Percentiles rank a stretch among this genome's conserved stretches.
Conservation (phyloP, 495 filamentous ascomycete species). For the Daldinia concentrica region DNA sequence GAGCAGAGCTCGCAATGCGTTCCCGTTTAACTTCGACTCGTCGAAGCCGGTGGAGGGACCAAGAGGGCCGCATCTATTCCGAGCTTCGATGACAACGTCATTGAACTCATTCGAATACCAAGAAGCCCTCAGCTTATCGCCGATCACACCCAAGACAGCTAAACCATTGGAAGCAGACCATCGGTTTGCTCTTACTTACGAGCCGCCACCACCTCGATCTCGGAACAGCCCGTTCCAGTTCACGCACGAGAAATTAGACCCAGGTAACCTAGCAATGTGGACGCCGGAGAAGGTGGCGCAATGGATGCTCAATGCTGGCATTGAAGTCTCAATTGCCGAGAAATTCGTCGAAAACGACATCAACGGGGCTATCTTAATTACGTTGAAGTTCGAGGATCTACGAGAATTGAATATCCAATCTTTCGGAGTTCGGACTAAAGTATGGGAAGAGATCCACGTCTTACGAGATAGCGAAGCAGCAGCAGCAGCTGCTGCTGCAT, state of each 20-base stretch:
- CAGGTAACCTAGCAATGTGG: slow-evolving; percentile 69
- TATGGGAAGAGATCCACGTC: slow-evolving; percentile 85
- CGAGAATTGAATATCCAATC: slow-evolving; percentile 93
- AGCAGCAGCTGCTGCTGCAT: slow-evolving; percentile 1
- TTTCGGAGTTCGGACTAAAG: slow-evolving; percentile 84
- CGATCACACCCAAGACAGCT: slow-evolving; percentile 60
- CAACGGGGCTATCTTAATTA: slow-evolving; percentile 80
- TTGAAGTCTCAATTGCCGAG: slow-evolving; percentile 77
- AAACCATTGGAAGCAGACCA: slow-evolving; percentile 46
- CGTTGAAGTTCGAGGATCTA: slow-evolving; percentile 90
- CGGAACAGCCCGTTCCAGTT: slow-evolving; percentile 56
- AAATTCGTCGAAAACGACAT: slow-evolving; percentile 92
- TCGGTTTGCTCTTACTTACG: slow-evolving; percentile 47
- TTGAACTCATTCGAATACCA: slow-evolving; percentile 64
- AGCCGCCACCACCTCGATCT: slow-evolving; percentile 49
- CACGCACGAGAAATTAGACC: slow-evolving; percentile 65
- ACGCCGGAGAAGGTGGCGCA: slow-evolving; percentile 75
- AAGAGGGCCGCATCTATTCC: slow-evolving; percentile 88
- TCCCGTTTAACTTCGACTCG: slow-evolving; percentile 46
- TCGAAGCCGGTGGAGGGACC: slow-evolving; percentile 78
- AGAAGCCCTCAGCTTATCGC: slow-evolving; percentile 72
- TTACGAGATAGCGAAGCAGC: slow-evolving; percentile 67
- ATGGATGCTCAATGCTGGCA: slow-evolving; percentile 79
- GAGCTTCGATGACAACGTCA: slow-evolving; percentile 61
- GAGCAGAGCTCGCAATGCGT: slow-evolving; percentile 50